phyloP scores from a whole-genome alignment of 2,329 filamentous ascomycete species.

The Huntiella bhutanensis region DNA sequence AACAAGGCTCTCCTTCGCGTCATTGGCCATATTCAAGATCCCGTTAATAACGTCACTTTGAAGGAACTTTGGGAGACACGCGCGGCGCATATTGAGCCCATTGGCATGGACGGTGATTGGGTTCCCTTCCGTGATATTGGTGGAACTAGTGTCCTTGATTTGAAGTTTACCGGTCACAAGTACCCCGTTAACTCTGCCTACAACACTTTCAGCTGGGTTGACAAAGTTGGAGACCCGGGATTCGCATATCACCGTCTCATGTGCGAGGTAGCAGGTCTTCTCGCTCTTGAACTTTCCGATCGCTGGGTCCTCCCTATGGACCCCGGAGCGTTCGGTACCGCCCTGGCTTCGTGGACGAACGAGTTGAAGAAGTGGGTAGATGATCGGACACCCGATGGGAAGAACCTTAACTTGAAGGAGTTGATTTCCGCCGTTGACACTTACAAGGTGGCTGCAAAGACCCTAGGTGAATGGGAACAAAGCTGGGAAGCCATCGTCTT shows the following conservation, averaged over 20 bases:
- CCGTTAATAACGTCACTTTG: constrained; percentile 50
- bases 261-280: constrained; percentile 58
- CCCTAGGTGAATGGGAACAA: constrained; percentile 50
- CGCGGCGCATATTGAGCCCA: constrained; percentile 40
- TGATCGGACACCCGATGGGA: constrained; percentile 25
- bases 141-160: constrained; percentile 71
- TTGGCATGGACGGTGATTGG: constrained; percentile 65
- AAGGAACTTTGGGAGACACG: constrained; percentile 56
- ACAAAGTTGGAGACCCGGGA: constrained; percentile 57
- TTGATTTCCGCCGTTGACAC: constrained; percentile 37
- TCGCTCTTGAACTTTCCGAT: constrained; percentile 75
- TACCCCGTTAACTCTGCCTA: constrained; percentile 71
- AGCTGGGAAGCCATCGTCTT: constrained; percentile 59
- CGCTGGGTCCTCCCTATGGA: constrained; percentile 69
- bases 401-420: constrained; percentile 17
- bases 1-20: constrained; percentile 51
- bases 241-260: constrained; percentile 67
- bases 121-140: constrained; percentile 83
- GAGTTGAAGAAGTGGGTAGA: constrained; percentile 48
- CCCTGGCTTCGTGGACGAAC: constrained; percentile 44
- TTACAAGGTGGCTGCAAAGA: constrained; percentile 29
- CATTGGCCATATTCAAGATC: constrained; percentile 57
- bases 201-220: constrained; percentile 78
- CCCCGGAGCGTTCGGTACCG: constrained; percentile 50
- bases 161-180: constrained; percentile 50